Base-by-base conservation (phyloP, 768 basidiomycete species). In the Cantharellus anzutake region DNA sequence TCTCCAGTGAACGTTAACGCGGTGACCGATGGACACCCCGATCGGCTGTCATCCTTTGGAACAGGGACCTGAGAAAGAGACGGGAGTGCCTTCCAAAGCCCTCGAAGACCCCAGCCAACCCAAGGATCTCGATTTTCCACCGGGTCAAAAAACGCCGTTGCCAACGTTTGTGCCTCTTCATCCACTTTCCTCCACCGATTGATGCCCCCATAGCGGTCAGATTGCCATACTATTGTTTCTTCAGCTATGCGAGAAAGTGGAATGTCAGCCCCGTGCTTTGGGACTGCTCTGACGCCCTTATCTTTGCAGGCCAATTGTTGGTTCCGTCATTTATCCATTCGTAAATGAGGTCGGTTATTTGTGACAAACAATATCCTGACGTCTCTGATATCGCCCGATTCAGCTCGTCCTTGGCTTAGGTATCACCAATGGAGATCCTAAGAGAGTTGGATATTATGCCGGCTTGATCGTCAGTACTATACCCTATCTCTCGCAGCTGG, bases 401-500 rank as follows among this genome's bases (percentile, higher is more conserved):
- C 11, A 63, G 62, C 61, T 63, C 14, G 56, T 63, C 35, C 14
- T n/a, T 5, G 60, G 56, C 35, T 39, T 63, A 3, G 62, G 56
- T 35, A 41, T 63, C 16, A 63, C 62, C 11, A 56, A 51, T 20
- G 62, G 62, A 11, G 56, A 63, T 42, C 55, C 56, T n/a, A 58
- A 41, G 14, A 52, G 50, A 38, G 53, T 63, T 20, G 62, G 62
- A 34, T 63, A 63, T 41, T 63, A 63, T 41, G 62, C 55, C 38
- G 62, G 62, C 0, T 41, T 63, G 20, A 58, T 63, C 34, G 62
- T 63, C 48, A 4, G 7, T 16, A n/a, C 11, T 52, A 41, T 61
- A 34, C 4, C 29, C 41, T 11, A 4, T 39, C 56, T 4, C 59
- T 20, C 50, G 11, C 34, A 37, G 3, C 20, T 34, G 4, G 39